Base-by-base conservation (phyloP, 495 filamentous ascomycete genomes). In the Polyplosphaeria fusca region DNA sequence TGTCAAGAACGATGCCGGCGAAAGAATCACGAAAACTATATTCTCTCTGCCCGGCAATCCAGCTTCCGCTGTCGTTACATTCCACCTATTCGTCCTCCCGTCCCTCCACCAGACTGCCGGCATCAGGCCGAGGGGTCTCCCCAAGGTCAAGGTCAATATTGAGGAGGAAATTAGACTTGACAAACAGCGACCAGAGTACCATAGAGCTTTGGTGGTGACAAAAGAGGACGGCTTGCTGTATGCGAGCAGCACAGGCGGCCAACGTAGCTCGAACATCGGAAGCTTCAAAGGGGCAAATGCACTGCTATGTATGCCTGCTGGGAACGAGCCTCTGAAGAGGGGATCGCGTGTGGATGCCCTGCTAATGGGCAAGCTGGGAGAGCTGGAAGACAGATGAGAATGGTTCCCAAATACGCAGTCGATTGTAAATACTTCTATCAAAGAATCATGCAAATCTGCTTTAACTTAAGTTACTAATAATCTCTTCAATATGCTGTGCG, bases 41-140 rank as follows among this genome's bases (percentile, higher is more conserved):
- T 97, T 97, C 77, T 88, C 89, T 1, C 76, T 99, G 23, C 94
- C 93, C 0, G 93, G 93, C 0, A 99, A 99, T 71, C 93, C 93
- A 0, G 93, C 91, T 14, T 90, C 86, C 4, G 94, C 93, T 0
- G 77, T 97, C 5, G 93, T 97, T 22, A 95, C 91, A 0, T 86
- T 93, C 55, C 86, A 96, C 61, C 79, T 99, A 13, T 97, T 99
- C 70, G 91, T 96, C 11, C 77, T 99, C 14, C 94, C 92, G 5
- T 82, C 87, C 0, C 74, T 97, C 56, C 89, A 93, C 59, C 83
- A 87, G 60, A 73, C 85, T 49, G 77, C 77, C 16, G 86, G 85
- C 0, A 67, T 82, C 39, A 65, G 62, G 38, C 79, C 87, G 1
- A 73, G 77, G 11, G 89, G 87, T 2, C 71, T 96, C 16, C 83